Evolutionary conservation across 768 basidiomycete species (phyloP).

Genomic region (Tylopilus plumbeoviolaceoides): DNA sequence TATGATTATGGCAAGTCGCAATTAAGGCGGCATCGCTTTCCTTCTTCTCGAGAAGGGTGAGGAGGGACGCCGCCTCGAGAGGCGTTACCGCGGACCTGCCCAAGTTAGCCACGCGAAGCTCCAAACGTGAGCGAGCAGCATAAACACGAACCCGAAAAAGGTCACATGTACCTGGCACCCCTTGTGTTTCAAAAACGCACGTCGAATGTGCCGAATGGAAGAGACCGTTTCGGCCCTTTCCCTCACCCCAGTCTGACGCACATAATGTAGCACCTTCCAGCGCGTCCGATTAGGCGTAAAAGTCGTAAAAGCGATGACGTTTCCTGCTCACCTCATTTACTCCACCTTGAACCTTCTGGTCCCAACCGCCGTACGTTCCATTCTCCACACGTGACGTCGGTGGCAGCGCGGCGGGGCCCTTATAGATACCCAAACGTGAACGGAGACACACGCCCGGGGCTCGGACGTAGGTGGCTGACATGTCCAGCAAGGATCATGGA

Average conservation of each 20-base stretch:
- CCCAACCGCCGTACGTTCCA: neutral
- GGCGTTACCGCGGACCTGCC: constrained; percentile 19
- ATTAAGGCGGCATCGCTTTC: constrained; percentile 26
- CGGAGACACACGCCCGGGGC: neutral
- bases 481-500: neutral
- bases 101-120: neutral
- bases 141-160: neutral
- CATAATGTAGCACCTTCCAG: too few relatives aligned
- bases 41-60: constrained; percentile 3
- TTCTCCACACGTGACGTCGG: constrained; percentile 1
- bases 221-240: neutral
- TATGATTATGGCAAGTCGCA: constrained; percentile 19
- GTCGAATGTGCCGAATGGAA: neutral
- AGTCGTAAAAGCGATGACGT: neutral
- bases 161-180: neutral
- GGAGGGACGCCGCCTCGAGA: neutral
- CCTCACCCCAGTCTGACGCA: neutral
- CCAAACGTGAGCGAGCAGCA: neutral
- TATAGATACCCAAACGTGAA: neutral
- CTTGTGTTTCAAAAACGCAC: constrained; percentile 11
- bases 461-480: neutral
- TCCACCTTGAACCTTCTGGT: neutral
- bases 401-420: constrained; percentile 6
- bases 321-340: constrained; percentile 1
- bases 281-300: neutral